Evolutionary conservation across 352 stramenopile genomes (phyloP), one percentile per base, ranked within the genome.

Genomic region (Aphanomyces invadans): DNA sequence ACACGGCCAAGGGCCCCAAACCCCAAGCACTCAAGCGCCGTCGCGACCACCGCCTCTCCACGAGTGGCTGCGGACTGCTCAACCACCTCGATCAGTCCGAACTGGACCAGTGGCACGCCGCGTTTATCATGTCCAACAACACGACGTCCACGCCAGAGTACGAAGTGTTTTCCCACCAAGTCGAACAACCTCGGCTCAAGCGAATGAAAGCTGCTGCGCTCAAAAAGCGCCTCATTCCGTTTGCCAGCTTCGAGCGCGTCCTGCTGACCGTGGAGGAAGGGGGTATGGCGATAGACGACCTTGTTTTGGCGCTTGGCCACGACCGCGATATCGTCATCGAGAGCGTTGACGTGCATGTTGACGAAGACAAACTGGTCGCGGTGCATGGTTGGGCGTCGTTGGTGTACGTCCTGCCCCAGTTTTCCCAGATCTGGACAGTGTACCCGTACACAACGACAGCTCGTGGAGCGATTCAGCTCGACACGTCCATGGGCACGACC

Each of bases 381-480:
- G 55, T 64, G 21, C 36, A 64, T 4, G 55, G 32, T 4, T 64
- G 38, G 21, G 28, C n/a, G 11, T 21, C 9, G 12, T 10, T n/a
- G 21, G 33, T 23, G 2, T 64, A 52, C 55, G 55, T 64, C 12
- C 26, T 64, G 39, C 55, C 32, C 9, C 23, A 48, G 39, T 52
- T 51, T 28, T 32, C 21, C 10, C 9, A 64, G n/a, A 51, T 64
- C 26, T 64, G 55, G 55, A 64, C 55, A 2, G 55, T 64, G 28
- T 46, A 52, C 19, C 23, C 55, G 21, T 64, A 52, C 33, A 15
- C 36, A 3, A 46, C 38, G 17, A 46, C 55, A 15, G 4, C 55
- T 10, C 23, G 25, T n/a, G 36, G 36, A 12, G 23, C 36, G 23
- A 46, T 46, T 19, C 11, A 51, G 4, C 38, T 64, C 11, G 55